Base-by-base conservation (phyloP, 305 asterid species). In the Withania somnifera region DNA sequence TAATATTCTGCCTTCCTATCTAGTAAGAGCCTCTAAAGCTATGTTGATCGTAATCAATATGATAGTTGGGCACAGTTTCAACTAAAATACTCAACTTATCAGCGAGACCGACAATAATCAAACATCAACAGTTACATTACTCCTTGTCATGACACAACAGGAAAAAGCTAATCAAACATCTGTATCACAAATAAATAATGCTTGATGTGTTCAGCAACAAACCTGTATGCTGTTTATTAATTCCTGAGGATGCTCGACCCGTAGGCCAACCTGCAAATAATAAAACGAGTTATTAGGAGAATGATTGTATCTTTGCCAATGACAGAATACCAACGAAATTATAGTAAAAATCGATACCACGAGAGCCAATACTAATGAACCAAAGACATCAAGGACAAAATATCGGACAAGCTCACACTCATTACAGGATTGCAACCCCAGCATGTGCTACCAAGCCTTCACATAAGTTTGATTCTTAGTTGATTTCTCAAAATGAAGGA, bases 161-260 rank as follows among this genome's bases (percentile, higher is more conserved):
- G 42, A 61, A 28, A 67, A 50, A 17, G n/a, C 38, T 15, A 75
- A 75, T 75, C n/a, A n/a, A n/a, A 17, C 42, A 17, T n/a, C 30
- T 51, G 10, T n/a, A 50, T 75, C 17, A 2, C 34, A 24, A 71
- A 58, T 26, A 71, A 24, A 56, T 7, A 47, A 17, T 26, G 9
- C 56, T 34, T 56, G 24, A 40, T 45, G 24, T 51, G 38, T 51
- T 51, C 57, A 19, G 38, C 7, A 1, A 75, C 86, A 3, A 73
- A 94, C 99, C 98, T 96, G 98, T 81, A 96, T 96, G 86, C 87
- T 87, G 88, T 96, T 91, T 81, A 94, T 91, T 90, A 96, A 79
- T 87, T 91, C 93, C 85, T 94, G 99, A 82, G 98, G 99, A 89
- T 96, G 99, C 90, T 96, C 99, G 81, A 93, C 82, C 77, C 99